Base-by-base conservation (phyloP, 2,329 filamentous ascomycete genomes). In the Colletotrichum sidae region DNA sequence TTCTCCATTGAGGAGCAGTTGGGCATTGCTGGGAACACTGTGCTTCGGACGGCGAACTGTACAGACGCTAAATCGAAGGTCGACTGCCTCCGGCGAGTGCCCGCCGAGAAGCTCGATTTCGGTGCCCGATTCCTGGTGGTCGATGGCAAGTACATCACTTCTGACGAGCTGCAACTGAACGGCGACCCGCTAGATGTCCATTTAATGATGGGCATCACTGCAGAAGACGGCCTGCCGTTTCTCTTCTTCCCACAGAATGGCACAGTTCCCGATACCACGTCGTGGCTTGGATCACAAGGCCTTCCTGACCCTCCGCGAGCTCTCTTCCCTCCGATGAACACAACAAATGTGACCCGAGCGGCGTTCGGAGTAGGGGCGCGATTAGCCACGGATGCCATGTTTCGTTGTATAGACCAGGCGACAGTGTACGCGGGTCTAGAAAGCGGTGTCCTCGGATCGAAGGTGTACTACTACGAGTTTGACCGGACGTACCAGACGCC, bases 331-430 rank as follows among this genome's bases (percentile, higher is more conserved):
- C 70, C 82, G 35, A 79, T 81, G 17, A 68, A 75, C 33, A 80
- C 80, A 0, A 79, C 80, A 8, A 88, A 83, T 70, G 62, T 71
- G 57, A 82, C 86, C 0, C 79, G 86, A 7, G 81, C 87, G 65
- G 78, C 86, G 2, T 89, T 84, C 79, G 87, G 86, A 65, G 78
- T 84, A 39, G 81, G 81, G 17, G 77, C 83, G 7, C 83, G 83
- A 6, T 77, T 89, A 45, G 81, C 84, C 3, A 89, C 86, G 2
- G 86, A 89, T 72, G 84, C 80, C 55, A 81, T 83, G 8, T 89
- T 88, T 78, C 83, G 86, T 61, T 90, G 87, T 72, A 76, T 86
- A 55, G 85, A 88, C 71, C 81, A 88, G 72, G 86, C 86, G 6
- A 89, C 86, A 3, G 83, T 83, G 7, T 84, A 83, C 70, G 78